A percentile compares a stretch with the other conserved stretches of the same genome.
Conservation (phyloP, 2,329 filamentous ascomycete species). For the Helotiales sp. region DNA sequence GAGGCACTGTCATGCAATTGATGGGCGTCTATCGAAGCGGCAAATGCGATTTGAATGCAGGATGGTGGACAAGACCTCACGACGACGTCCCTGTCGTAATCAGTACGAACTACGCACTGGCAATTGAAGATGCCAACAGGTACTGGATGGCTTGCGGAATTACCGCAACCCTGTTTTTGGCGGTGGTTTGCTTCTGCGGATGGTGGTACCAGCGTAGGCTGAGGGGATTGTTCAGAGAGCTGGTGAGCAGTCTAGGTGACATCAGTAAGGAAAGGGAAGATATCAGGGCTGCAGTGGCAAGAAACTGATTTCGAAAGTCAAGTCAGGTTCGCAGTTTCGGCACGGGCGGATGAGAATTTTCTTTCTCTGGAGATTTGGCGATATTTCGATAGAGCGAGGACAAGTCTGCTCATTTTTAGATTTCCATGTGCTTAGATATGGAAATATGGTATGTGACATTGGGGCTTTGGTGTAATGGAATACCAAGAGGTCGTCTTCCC, state of each 20-base stretch:
- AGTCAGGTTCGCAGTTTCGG: neutral
- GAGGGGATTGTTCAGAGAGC: conserved; percentile 9
- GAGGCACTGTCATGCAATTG: conserved; percentile 26
- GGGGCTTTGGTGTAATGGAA: no score
- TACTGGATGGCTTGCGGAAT: conserved; percentile 24
- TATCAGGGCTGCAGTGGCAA: neutral
- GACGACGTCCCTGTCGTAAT: neutral
- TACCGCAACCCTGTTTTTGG: conserved; percentile 21
- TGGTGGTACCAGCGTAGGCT: conserved; percentile 29
- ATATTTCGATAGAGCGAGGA: no score
- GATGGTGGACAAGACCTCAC: conserved; percentile 13
- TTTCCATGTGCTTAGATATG: no score
- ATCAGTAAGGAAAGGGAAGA: neutral
- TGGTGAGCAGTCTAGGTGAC: neutral
- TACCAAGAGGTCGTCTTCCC: neutral
- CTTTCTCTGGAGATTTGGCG: no score
- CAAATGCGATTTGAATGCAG: conserved; percentile 13
- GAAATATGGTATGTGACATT: no score
- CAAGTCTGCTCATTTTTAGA: no score
- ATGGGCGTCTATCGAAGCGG: conserved; percentile 26
- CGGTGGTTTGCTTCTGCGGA: conserved; percentile 20
- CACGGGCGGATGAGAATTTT: neutral
- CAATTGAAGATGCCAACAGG: conserved; percentile 14
- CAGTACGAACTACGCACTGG: conserved; percentile 8
- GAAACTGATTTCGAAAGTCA: neutral